Conservation (phyloP, 441 rosid genomes). For the Adansonia grandidieri region DNA sequence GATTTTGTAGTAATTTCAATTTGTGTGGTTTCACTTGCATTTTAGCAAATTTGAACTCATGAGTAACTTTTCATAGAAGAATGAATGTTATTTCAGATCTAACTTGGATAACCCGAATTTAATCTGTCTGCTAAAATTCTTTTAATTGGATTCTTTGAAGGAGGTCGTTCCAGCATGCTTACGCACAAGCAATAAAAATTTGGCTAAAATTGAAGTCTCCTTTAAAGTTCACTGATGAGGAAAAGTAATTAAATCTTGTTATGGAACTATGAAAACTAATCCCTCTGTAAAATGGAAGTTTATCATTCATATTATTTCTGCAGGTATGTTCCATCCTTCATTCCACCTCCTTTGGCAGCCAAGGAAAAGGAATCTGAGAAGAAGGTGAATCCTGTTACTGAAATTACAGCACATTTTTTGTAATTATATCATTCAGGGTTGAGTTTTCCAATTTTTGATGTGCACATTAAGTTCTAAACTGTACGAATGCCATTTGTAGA, state of each 20-base stretch:
- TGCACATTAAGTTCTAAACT: slow-evolving; percentile 17
- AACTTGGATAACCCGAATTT: slow-evolving; percentile 1
- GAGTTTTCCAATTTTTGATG: slow-evolving; percentile 24
- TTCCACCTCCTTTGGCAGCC: slow-evolving; percentile 92
- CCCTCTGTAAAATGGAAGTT: slow-evolving; percentile 50
- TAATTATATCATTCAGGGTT: slow-evolving; percentile 8
- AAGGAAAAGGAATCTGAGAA: slow-evolving; percentile 89
- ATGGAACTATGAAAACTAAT: slow-evolving; percentile 4
- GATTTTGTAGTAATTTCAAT: slow-evolving; percentile 11
- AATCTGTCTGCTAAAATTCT: background rate
- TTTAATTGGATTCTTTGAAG: background rate
- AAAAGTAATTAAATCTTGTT: slow-evolving; percentile 24
- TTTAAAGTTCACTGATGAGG: background rate
- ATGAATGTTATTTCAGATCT: slow-evolving; percentile 11
- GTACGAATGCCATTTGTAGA: slow-evolving; percentile 41
- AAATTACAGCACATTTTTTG: slow-evolving; percentile 8
- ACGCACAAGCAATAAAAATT: background rate
- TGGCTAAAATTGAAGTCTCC: slow-evolving; percentile 6
- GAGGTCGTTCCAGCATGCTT: background rate
- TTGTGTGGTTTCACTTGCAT: background rate
- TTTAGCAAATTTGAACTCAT: background rate
- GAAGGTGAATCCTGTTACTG: slow-evolving; percentile 60
- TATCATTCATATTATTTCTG: slow-evolving; percentile 48
- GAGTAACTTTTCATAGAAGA: background rate
- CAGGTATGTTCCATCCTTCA: slow-evolving; percentile 99